These are phyloP conservation scores for Aurantiochytrium sp. DNA, from an alignment of 108 stramenopile species.

Conservation along the genomic window DNA sequence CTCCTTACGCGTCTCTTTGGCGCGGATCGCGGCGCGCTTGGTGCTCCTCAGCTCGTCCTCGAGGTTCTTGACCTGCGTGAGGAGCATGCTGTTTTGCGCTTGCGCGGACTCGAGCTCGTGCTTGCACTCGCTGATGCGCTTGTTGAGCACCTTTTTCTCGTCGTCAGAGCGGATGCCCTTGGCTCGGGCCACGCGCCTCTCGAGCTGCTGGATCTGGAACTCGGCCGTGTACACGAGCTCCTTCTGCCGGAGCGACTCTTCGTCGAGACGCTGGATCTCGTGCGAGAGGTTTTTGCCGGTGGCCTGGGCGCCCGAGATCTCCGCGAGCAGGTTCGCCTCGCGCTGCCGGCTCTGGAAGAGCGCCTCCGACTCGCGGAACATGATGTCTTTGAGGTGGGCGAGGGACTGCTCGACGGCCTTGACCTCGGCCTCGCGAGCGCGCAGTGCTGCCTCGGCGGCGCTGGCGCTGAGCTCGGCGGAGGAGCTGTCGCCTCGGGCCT, in stretches of 20 bases:
- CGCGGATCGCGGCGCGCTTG: slow-evolving; percentile 44
- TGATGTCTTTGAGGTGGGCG: slow-evolving; percentile 51
- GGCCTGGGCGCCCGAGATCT: slow-evolving; percentile 64
- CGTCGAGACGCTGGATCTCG: slow-evolving; percentile 62
- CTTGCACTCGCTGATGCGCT: slow-evolving; percentile 61
- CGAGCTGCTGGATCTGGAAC: slow-evolving; percentile 77
- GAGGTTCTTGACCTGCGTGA: slow-evolving; percentile 62
- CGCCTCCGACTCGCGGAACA: slow-evolving; percentile 62
- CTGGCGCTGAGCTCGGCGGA: slow-evolving; percentile 56
- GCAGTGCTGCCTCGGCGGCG: slow-evolving; percentile 55
- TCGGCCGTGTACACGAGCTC: slow-evolving; percentile 75
- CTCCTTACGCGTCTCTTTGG: slow-evolving; percentile 39
- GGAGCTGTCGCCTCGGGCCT: slow-evolving; percentile 49
- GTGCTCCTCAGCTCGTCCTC: slow-evolving; percentile 58
- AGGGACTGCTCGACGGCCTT: slow-evolving; percentile 49
- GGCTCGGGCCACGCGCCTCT: slow-evolving; percentile 74
- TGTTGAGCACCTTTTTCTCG: slow-evolving; percentile 62
- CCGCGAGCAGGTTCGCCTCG: slow-evolving; percentile 65
- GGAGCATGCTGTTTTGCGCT: slow-evolving; percentile 53
- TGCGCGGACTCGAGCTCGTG: slow-evolving; percentile 45
- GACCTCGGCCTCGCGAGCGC: slow-evolving; percentile 56
- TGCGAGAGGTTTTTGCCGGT: slow-evolving; percentile 55
- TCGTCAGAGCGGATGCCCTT: slow-evolving; percentile 72
- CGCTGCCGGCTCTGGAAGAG: slow-evolving; percentile 56
- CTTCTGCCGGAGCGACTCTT: slow-evolving; percentile 60